phyloP scores from a whole-genome alignment of 2,329 filamentous ascomycete genomes.

The Talaromyces verruculosus region DNA sequence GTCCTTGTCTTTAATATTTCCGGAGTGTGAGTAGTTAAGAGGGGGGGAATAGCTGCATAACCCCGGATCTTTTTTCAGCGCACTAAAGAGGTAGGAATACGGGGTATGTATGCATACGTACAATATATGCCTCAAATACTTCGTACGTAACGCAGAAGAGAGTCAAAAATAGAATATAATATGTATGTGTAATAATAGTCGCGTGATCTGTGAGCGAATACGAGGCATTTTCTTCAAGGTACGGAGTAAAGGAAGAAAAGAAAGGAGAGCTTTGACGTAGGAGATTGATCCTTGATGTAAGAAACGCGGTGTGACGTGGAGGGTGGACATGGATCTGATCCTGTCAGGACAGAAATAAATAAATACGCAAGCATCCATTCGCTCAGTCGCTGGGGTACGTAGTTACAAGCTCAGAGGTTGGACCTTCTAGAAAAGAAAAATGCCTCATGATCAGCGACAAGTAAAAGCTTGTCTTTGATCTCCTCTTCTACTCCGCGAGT shows the following conservation, averaged over 20 bases:
- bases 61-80: background rate
- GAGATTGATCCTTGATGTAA: background rate
- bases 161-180: background rate
- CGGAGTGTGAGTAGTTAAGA: background rate
- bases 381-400: background rate
- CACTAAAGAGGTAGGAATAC: background rate
- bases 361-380: background rate
- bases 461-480: slow-evolving; percentile 11
- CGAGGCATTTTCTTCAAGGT: background rate
- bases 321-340: slow-evolving; percentile 1
- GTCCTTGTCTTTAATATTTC: background rate
- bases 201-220: background rate
- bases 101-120: background rate
- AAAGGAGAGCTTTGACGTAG: background rate
- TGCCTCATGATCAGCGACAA: slow-evolving; percentile 12
- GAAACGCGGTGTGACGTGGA: slow-evolving; percentile 19
- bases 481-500: no score
- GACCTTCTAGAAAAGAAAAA: slow-evolving; percentile 4
- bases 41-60: background rate
- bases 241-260: background rate
- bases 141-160: background rate
- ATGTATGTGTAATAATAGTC: background rate
- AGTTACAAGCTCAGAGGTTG: background rate
- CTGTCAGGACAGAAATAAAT: background rate
- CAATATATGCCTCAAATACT: background rate